Evolutionary conservation across 768 basidiomycete genomes (phyloP).

Genomic region (Mycena albidolilacea): DNA sequence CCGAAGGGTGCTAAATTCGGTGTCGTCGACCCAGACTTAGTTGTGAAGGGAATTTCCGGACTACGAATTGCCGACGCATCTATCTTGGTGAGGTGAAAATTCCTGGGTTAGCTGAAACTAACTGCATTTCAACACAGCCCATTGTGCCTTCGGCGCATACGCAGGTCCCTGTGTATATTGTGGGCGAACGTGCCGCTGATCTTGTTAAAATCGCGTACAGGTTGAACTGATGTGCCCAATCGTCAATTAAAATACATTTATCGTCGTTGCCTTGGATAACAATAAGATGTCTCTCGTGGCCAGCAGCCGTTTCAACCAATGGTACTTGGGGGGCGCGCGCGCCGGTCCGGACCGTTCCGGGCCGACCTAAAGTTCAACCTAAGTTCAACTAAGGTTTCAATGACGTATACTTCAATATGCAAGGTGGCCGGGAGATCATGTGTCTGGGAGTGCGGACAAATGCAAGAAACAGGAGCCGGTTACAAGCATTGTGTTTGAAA

Average conservation of each 20-base stretch:
- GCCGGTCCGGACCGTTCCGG: too few species aligned
- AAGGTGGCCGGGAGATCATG: too few species aligned
- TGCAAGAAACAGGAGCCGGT: too few species aligned
- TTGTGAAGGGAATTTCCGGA: constrained; percentile 46
- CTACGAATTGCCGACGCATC: constrained; percentile 53
- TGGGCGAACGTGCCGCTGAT: constrained; percentile 42
- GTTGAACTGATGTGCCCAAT: neutral
- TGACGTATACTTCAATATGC: too few species aligned
- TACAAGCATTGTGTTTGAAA: too few species aligned
- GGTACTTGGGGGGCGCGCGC: too few species aligned
- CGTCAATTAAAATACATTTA: neutral
- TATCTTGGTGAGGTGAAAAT: constrained; percentile 39
- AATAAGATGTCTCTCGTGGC: too few species aligned
- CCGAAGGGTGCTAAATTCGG: constrained; percentile 36
- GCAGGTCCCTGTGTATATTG: constrained; percentile 42
- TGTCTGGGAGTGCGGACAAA: too few species aligned
- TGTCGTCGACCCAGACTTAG: constrained; percentile 48
- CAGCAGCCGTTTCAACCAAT: too few species aligned
- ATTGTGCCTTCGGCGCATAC: constrained; percentile 41
- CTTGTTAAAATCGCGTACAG: constrained; percentile 19
- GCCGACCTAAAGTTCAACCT: too few species aligned
- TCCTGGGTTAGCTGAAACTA: neutral
- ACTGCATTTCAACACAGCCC: constrained; percentile 21
- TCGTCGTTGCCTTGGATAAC: too few species aligned
- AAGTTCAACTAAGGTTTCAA: too few species aligned